These are phyloP conservation scores for Diospyros kaki DNA, from an alignment of 148 eudicot genomes.

Conservation along the genomic window DNA sequence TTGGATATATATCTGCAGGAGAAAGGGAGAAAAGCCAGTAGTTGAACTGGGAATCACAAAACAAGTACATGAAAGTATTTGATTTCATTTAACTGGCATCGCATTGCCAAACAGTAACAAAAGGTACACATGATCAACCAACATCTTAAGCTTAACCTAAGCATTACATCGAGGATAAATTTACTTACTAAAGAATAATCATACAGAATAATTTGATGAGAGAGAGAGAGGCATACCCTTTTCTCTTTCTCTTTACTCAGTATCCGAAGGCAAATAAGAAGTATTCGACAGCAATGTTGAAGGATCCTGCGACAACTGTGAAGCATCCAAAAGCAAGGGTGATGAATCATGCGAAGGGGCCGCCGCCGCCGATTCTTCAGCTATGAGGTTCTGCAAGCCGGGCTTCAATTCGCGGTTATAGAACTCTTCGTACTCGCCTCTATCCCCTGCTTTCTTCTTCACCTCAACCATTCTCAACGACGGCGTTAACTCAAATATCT, in stretches of 20 bases:
- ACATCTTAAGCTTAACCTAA: background rate
- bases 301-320: background rate
- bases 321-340: background rate
- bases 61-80: too few relatives aligned
- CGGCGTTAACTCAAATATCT: slow-evolving; percentile 76
- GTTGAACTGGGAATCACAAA: too few relatives aligned
- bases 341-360: background rate
- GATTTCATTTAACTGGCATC: too few relatives aligned
- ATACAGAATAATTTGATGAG: background rate
- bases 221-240: slow-evolving; percentile 4
- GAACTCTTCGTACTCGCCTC: slow-evolving; percentile 61
- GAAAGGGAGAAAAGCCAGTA: too few relatives aligned
- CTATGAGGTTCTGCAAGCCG: slow-evolving; percentile 38
- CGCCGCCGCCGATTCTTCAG: slow-evolving; percentile 5
- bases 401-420: slow-evolving; percentile 53
- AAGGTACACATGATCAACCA: background rate
- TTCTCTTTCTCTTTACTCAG: background rate
- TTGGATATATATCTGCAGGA: too few relatives aligned
- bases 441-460: slow-evolving; percentile 70
- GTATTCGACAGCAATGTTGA: slow-evolving; percentile 31
- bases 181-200: background rate
- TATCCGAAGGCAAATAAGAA: slow-evolving; percentile 2
- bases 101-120: background rate
- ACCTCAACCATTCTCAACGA: slow-evolving; percentile 65
- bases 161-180: background rate